Conservation (phyloP, 2,329 filamentous ascomycete species). For the Neocucurbitaria cava region DNA sequence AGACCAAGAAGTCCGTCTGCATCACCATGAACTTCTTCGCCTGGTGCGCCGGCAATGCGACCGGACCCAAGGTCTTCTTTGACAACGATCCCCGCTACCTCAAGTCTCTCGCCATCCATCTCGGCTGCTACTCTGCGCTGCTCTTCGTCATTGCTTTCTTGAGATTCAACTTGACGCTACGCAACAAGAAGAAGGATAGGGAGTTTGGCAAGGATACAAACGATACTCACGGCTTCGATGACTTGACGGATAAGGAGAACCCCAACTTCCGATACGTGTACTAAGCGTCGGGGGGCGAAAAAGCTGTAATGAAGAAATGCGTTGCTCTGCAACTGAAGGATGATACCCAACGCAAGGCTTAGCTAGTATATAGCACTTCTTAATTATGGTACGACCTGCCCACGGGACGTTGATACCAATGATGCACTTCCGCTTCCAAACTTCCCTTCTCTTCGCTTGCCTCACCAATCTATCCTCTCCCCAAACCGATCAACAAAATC, state of each 20-base stretch:
- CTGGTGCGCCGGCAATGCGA: slow-evolving; percentile 73
- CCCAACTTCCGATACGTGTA: slow-evolving; percentile 65
- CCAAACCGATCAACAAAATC: slow-evolving; percentile 55
- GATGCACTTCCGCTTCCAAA: not conserved
- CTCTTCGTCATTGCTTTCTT: slow-evolving; percentile 65
- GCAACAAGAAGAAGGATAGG: slow-evolving; percentile 67
- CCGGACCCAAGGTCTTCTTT: slow-evolving; percentile 57
- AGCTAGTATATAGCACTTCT: not conserved
- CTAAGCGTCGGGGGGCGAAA: slow-evolving; percentile 10
- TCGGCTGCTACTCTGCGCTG: slow-evolving; percentile 71
- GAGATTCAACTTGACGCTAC: slow-evolving; percentile 62
- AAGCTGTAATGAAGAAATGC: not conserved
- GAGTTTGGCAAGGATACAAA: slow-evolving; percentile 43
- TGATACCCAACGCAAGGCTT: not conserved
- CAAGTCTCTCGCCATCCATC: slow-evolving; percentile 72
- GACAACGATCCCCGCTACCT: slow-evolving; percentile 70
- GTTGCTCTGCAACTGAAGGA: not conserved
- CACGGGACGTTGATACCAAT: not conserved
- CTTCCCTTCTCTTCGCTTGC: too few relatives aligned
- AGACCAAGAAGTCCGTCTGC: slow-evolving; percentile 74
- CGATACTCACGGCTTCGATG: slow-evolving; percentile 63
- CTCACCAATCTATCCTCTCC: slow-evolving; percentile 51
- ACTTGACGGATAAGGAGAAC: slow-evolving; percentile 69
- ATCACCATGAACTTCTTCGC: slow-evolving; percentile 74
- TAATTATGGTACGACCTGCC: not conserved